Conservation (phyloP, 768 basidiomycete species). For the Phlebiopsis flavidoalba region DNA sequence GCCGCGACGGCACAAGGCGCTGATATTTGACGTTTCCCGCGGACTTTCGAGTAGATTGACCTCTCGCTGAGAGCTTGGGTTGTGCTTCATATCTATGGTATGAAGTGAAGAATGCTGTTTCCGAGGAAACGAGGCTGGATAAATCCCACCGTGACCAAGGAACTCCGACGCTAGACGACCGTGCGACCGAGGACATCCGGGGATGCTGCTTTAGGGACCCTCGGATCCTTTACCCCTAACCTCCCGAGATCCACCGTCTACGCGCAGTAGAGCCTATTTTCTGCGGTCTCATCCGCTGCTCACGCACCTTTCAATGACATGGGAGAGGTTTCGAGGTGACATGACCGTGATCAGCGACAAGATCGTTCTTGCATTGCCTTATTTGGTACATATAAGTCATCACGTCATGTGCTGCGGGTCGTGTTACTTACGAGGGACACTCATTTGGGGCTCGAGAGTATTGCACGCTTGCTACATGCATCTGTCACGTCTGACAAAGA, state of each 20-base stretch:
- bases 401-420: not conserved
- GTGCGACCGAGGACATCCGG: not conserved
- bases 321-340: not conserved
- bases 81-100: not conserved
- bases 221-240: not conserved
- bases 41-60: not conserved
- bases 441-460: not conserved
- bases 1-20: not conserved
- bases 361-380: not conserved
- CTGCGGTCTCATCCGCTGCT: not conserved
- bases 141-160: not conserved
- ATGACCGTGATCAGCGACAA: not conserved
- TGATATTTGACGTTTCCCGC: not conserved
- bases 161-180: not conserved
- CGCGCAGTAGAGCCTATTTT: not conserved
- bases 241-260: not conserved
- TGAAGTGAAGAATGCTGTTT: not conserved
- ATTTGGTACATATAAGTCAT: not conserved
- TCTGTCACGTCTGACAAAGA: not conserved
- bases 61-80: not conserved
- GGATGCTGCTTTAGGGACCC: not conserved
- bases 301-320: not conserved
- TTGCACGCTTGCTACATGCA: not conserved
- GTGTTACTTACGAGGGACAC: not conserved
- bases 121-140: not conserved